phyloP scores from a whole-genome alignment of 495 filamentous ascomycete species.

The Aspergillus avenaceus region DNA sequence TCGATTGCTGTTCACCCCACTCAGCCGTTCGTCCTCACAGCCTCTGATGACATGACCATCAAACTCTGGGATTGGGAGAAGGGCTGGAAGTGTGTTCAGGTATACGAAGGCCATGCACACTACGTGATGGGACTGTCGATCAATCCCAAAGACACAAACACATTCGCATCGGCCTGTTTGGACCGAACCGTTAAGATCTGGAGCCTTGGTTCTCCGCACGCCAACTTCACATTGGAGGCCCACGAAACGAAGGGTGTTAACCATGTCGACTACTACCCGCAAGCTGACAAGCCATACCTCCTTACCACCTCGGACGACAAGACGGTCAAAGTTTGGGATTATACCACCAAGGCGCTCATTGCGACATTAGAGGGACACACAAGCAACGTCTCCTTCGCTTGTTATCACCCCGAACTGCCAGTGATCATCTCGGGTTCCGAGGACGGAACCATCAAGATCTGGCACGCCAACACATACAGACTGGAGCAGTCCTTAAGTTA shows the following conservation, averaged over 20 bases:
- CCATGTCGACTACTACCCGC: constrained; percentile 95
- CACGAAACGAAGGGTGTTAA: constrained; percentile 99
- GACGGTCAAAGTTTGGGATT: constrained; percentile 96
- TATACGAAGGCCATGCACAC: constrained; percentile 97
- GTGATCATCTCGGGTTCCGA: constrained; percentile 99
- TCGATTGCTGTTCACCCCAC: constrained; percentile 96
- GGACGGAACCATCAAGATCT: constrained; percentile 96
- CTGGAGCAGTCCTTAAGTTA: constrained; percentile 95
- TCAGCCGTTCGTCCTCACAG: constrained; percentile 92
- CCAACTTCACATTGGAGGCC: constrained; percentile 94
- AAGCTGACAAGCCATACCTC: constrained; percentile 94
- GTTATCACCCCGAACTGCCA: constrained; percentile 94
- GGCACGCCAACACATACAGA: constrained; percentile 96
- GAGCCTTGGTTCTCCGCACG: constrained; percentile 83
- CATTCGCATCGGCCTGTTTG: constrained; percentile 94
- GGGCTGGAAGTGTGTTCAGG: constrained; percentile 94
- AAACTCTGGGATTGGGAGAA: constrained; percentile 99
- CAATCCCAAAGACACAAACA: constrained; percentile 98
- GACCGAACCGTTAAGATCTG: constrained; percentile 98
- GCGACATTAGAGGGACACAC: constrained; percentile 96
- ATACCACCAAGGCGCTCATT: constrained; percentile 95
- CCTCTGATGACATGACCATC: constrained; percentile 99
- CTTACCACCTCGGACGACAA: constrained; percentile 94
- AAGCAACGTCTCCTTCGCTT: constrained; percentile 98
- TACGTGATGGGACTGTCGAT: constrained; percentile 99